Conservation (phyloP, 768 basidiomycete genomes). For the Panaeolus papilionaceus region DNA sequence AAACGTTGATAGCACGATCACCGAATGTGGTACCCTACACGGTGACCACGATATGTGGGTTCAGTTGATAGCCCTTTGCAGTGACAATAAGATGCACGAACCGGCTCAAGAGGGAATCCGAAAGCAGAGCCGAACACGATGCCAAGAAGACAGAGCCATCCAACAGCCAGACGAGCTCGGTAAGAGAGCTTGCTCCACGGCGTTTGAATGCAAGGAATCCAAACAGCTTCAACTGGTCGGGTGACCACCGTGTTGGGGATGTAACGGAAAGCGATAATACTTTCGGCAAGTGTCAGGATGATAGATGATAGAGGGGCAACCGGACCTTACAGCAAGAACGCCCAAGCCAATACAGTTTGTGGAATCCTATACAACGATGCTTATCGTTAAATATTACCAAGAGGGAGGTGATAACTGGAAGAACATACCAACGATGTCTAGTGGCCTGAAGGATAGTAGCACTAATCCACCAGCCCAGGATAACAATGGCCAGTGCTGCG, state of each 20-base stretch:
- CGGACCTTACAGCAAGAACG: slow-evolving; percentile 66
- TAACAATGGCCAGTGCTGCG: slow-evolving; percentile 57
- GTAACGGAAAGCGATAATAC: slow-evolving; percentile 85
- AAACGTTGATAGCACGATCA: slow-evolving; percentile 82
- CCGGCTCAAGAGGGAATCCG: slow-evolving; percentile 68
- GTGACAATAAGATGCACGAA: slow-evolving; percentile 34
- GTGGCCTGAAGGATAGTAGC: slow-evolving; percentile 71
- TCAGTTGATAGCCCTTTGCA: slow-evolving; percentile 16
- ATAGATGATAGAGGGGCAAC: neutral
- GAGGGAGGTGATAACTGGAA: neutral
- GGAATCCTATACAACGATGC: slow-evolving; percentile 60
- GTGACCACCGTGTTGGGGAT: slow-evolving; percentile 76
- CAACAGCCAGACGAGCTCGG: slow-evolving; percentile 60
- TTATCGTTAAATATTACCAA: slow-evolving; percentile 11
- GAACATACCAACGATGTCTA: slow-evolving; percentile 72
- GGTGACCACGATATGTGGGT: slow-evolving; percentile 12
- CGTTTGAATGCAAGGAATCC: slow-evolving; percentile 66
- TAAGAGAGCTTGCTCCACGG: slow-evolving; percentile 71
- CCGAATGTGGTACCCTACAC: slow-evolving; percentile 61
- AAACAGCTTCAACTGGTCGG: slow-evolving; percentile 73
- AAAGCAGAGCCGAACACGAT: slow-evolving; percentile 89
- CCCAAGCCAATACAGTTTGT: slow-evolving; percentile 85
- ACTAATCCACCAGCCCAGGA: slow-evolving; percentile 89
- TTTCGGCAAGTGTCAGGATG: slow-evolving; percentile 28
- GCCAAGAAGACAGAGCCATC: slow-evolving; percentile 79